Evolutionary conservation across 306 rosid genomes (phyloP), one percentile per base, ranked within the genome.

Genomic region (Benincasa hispida): DNA sequence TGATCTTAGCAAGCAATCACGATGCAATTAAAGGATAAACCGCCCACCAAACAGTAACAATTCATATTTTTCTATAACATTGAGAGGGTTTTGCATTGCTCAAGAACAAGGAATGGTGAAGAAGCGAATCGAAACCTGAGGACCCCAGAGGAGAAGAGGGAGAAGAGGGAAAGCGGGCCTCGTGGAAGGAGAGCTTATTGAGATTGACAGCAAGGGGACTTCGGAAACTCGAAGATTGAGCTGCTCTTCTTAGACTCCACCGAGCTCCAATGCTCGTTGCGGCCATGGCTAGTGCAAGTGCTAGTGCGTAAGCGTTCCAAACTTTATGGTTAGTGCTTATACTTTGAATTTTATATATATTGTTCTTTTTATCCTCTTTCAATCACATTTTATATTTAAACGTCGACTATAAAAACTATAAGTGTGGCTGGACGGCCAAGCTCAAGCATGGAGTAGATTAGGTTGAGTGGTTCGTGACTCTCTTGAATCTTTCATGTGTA

Each of bases 261-360:
- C 82, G 67, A 27, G 83, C 78, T 85, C 86, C 92, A 17, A 83
- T 84, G 87, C 78, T 73, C 65, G 85, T 41, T 85, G 88, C 83
- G 50, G 92, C 97, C 97, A 93, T 90, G 82, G 82, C 18, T 45
- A 8, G 0, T 8, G 2, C n/a, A 37, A 13, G 18, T 45, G 18
- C 1, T 5, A 12, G 1, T 3, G 51, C 51, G 51, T 5, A 45
- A 45, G 5, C 51, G 51, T 45, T 45, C 17, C 12, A 45, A 45
- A 45, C 51, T 45, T 3, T 0, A 45, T 45, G 51, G 51, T 45
- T 41, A 1, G 11, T 37, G 9, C 5, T 32, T 32, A 37, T 37
- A 37, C 9, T 37, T 32, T 32, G 4, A 32, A 32, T 4, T 32
- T n/a, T n/a, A n/a, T n/a, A n/a, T n/a, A n/a, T n/a, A n/a, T n/a